A percentile compares a stretch with the other conserved stretches of the same genome.
These are phyloP conservation scores for Metroxylon sagu DNA, from an alignment of 176 grass and related monocot species.

Conservation along the genomic window DNA sequence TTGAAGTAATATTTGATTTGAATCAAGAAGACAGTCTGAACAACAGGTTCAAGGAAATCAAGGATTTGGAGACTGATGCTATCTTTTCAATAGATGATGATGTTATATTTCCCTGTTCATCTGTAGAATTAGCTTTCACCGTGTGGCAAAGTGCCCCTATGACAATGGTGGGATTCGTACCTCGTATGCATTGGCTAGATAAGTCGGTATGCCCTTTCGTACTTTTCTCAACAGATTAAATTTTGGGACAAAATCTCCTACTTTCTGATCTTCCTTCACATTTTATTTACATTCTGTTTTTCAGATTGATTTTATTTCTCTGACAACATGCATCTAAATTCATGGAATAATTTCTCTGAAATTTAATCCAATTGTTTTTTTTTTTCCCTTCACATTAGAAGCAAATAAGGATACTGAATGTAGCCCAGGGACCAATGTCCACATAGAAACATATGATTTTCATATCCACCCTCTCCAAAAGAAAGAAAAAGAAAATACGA, in stretches of 20 bases:
- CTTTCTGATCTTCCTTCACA: neutral
- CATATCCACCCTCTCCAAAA: no score
- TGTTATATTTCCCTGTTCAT: constrained; percentile 13
- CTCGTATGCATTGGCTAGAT: constrained; percentile 67
- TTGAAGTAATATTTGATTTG: constrained; percentile 42
- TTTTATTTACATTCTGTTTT: no score
- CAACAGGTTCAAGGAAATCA: constrained; percentile 21
- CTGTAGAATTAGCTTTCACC: constrained; percentile 17
- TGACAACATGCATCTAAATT: no score
- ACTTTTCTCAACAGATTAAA: constrained; percentile 1
- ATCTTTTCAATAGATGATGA: constrained; percentile 24
- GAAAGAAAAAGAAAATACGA: no score
- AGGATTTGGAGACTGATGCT: constrained; percentile 9
- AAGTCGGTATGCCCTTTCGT: constrained; percentile 16
- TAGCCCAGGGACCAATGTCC: no score
- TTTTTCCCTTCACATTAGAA: no score
- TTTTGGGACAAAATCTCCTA: neutral
- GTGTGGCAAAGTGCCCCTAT: constrained; percentile 15
- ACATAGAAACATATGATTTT: no score
- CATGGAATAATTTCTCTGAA: no score
- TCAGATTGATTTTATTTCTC: no score
- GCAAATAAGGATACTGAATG: no score
- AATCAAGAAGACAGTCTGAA: constrained; percentile 41
- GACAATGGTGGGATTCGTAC: constrained; percentile 23
- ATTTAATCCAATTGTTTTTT: no score